These are phyloP conservation scores for Arthroderma uncinatum DNA, from an alignment of 2,329 filamentous ascomycete genomes.

Conservation along the genomic window DNA sequence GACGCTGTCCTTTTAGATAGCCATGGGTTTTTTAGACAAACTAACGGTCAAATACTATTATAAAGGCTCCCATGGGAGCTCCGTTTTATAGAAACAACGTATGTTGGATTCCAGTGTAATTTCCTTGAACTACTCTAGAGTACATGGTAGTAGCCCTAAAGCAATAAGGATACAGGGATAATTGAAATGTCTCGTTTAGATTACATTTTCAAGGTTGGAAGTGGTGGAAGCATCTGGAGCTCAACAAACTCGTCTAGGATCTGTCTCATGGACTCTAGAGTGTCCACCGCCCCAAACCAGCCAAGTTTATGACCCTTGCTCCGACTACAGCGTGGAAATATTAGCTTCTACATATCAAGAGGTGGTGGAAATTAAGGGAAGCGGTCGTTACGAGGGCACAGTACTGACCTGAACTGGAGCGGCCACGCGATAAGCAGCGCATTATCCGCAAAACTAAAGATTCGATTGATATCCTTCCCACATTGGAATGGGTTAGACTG, in stretches of 20 bases:
- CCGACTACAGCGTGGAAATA: constrained; percentile 22
- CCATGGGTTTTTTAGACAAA: too few relatives aligned
- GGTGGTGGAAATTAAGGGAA: background rate
- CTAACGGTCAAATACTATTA: too few relatives aligned
- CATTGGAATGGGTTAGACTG: constrained; percentile 30
- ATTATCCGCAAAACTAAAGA: constrained; percentile 39
- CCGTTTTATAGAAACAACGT: too few relatives aligned
- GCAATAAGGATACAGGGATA: background rate
- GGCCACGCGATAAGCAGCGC: constrained; percentile 24
- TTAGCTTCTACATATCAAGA: constrained; percentile 7
- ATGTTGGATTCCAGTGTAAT: too few relatives aligned
- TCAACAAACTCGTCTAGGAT: constrained; percentile 34
- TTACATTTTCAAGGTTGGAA: constrained; percentile 5
- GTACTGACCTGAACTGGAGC: constrained; percentile 23
- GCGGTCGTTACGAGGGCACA: too few relatives aligned
- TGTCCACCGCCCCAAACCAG: constrained; percentile 39
- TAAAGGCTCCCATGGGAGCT: too few relatives aligned
- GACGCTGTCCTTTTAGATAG: too few relatives aligned
- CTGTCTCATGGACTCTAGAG: constrained; percentile 33
- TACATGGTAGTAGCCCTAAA: background rate
- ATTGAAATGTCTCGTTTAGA: background rate
- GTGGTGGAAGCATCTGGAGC: constrained; percentile 34
- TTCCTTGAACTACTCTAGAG: too few relatives aligned
- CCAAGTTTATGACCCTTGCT: constrained; percentile 39
- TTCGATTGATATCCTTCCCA: constrained; percentile 30